Conservation (phyloP, 305 asterid species). For the Solanum hybrid region DNA sequence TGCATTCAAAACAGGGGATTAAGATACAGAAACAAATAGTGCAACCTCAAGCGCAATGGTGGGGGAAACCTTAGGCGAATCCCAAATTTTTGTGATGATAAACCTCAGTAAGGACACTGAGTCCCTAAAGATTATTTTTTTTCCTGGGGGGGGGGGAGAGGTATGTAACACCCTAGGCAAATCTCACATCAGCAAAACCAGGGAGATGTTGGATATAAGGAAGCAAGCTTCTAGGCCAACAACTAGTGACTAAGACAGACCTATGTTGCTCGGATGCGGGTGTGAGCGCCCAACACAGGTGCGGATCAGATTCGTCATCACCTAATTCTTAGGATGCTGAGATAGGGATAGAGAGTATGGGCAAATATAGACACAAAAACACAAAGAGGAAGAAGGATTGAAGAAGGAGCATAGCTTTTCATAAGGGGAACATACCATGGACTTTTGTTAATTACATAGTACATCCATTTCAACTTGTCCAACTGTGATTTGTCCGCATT, state of each 20-base stretch:
- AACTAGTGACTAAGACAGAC: not conserved
- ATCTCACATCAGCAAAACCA: not conserved
- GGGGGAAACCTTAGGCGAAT: not conserved
- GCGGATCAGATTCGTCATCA: not conserved
- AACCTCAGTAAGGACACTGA: not conserved
- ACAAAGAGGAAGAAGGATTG: not conserved
- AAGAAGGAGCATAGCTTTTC: not conserved
- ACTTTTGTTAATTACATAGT: constrained; percentile 69
- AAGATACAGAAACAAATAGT: not conserved
- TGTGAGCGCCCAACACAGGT: not conserved
- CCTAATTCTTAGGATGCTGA: not conserved
- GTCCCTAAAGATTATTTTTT: not conserved
- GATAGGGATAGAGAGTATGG: not conserved
- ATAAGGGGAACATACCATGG: constrained; percentile 55
- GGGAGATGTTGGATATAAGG: not conserved
- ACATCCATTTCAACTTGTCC: constrained; percentile 74
- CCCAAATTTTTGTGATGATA: not conserved
- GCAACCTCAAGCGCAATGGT: not conserved
- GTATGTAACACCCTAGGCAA: not conserved
- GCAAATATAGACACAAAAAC: not conserved
- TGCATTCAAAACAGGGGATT: not conserved
- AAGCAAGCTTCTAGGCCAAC: not conserved
- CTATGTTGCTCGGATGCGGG: not conserved
- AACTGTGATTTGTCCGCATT: constrained; percentile 57
- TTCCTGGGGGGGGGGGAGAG: not conserved